These are phyloP conservation scores for Mycena metata DNA, from an alignment of 768 basidiomycete genomes.

Conservation along the genomic window DNA sequence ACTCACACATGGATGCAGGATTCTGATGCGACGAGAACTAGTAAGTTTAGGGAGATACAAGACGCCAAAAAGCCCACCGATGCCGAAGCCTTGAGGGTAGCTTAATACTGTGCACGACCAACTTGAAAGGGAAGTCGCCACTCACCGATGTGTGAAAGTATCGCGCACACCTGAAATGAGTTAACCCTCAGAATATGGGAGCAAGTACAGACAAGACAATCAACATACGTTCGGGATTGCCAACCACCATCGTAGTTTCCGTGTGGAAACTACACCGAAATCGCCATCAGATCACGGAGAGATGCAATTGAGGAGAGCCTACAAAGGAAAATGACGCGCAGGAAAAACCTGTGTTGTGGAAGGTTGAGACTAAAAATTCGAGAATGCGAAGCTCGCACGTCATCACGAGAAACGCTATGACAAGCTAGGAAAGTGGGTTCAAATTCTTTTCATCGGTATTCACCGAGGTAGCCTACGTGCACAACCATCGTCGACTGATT, in stretches of 20 bases:
- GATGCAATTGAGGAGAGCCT: background rate
- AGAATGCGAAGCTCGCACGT: background rate
- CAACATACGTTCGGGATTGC: conserved; percentile 13
- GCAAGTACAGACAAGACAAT: too few relatives aligned
- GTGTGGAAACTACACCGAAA: background rate
- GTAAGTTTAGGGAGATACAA: too few relatives aligned
- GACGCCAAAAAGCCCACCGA: background rate
- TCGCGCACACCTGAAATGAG: conserved; percentile 1
- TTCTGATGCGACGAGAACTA: background rate
- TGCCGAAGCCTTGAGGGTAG: conserved; percentile 11
- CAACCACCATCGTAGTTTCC: conserved; percentile 16
- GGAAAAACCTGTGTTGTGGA: conserved; percentile 12
- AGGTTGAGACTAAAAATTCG: background rate
- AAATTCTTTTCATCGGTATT: background rate
- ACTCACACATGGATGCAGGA: background rate
- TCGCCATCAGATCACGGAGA: background rate
- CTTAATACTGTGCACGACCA: background rate
- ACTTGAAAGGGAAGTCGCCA: background rate
- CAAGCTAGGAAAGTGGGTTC: background rate
- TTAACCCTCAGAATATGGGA: background rate
- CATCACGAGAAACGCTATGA: background rate
- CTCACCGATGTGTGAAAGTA: conserved; percentile 14
- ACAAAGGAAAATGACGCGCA: conserved; percentile 17
- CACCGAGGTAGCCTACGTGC: background rate
- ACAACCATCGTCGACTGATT: conserved; percentile 10